These are phyloP conservation scores for Venturiaceae sp. DNA, from an alignment of 2,329 filamentous ascomycete species.

Conservation along the genomic window DNA sequence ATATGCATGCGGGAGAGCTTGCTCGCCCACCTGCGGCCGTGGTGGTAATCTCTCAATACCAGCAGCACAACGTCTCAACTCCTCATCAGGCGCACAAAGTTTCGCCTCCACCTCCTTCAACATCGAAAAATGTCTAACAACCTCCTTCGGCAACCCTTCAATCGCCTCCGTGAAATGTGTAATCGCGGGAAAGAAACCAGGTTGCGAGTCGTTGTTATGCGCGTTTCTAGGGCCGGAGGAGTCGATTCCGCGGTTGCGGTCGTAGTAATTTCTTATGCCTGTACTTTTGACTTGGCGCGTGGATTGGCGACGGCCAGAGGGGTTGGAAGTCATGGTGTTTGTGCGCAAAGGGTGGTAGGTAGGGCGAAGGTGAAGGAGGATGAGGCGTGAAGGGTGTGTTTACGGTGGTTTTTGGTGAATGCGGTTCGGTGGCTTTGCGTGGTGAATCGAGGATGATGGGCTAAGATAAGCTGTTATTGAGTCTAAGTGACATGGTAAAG, in stretches of 20 bases:
- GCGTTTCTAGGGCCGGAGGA: slow-evolving; percentile 10
- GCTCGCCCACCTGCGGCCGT: slow-evolving; percentile 25
- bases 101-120: slow-evolving; percentile 98
- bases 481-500: no score
- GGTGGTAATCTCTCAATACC: slow-evolving; percentile 42
- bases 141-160: slow-evolving; percentile 84
- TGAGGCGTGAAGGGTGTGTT: neutral
- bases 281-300: slow-evolving; percentile 36
- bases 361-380: neutral
- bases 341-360: no score
- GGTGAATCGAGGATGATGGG: no score
- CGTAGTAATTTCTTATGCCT: slow-evolving; percentile 41
- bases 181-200: slow-evolving; percentile 55
- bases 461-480: no score
- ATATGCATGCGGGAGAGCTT: slow-evolving; percentile 10
- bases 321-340: neutral
- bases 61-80: slow-evolving; percentile 66
- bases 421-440: no score
- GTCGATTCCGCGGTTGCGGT: slow-evolving; percentile 29
- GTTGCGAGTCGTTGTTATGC: slow-evolving; percentile 19
- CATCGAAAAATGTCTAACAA: slow-evolving; percentile 89
- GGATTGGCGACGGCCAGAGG: slow-evolving; percentile 22
- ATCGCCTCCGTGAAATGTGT: slow-evolving; percentile 84
- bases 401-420: no score
- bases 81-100: slow-evolving; percentile 78